phyloP scores from a whole-genome alignment of 2,329 filamentous ascomycete species.

The Pseudomassariella vexata region DNA sequence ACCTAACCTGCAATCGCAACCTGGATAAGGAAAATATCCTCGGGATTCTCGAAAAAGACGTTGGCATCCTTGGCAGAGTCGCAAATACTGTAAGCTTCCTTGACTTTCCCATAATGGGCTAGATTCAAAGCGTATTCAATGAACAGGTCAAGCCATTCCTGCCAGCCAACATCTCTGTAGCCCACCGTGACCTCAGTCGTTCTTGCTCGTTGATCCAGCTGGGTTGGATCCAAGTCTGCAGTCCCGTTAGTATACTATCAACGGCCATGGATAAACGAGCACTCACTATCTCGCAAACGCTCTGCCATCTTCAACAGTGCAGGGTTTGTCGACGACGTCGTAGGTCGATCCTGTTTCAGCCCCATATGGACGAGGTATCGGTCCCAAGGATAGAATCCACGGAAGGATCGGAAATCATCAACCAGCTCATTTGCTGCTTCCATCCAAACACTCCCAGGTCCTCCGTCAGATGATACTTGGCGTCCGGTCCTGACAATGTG shows the following conservation, averaged over 20 bases:
- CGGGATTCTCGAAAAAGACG: constrained; percentile 68
- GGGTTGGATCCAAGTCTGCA: constrained; percentile 24
- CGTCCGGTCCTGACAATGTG: constrained; percentile 30
- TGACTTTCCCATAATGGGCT: constrained; percentile 59
- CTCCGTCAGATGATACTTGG: constrained; percentile 24
- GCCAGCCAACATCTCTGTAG: constrained; percentile 70
- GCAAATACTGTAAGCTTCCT: constrained; percentile 75
- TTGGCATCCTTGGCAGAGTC: constrained; percentile 74
- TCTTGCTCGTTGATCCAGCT: constrained; percentile 11
- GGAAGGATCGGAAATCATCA: constrained; percentile 58
- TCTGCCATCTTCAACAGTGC: constrained; percentile 51
- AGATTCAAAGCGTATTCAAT: constrained; percentile 78
- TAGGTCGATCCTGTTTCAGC: constrained; percentile 28
- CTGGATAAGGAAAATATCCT: constrained; percentile 67
- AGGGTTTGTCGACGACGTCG: constrained; percentile 24
- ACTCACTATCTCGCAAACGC: constrained; percentile 48
- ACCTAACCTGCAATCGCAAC: constrained; percentile 66
- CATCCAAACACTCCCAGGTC: constrained; percentile 50
- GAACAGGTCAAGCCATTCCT: constrained; percentile 85
- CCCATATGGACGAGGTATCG: constrained; percentile 57
- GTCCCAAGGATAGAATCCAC: constrained; percentile 61
- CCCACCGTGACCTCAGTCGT: constrained; percentile 25
- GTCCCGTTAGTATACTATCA: not conserved
- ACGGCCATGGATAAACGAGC: not conserved
- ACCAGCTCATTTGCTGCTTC: constrained; percentile 52